Conservation (phyloP, 768 basidiomycete genomes). For the Hygrophorus pudorinus region DNA sequence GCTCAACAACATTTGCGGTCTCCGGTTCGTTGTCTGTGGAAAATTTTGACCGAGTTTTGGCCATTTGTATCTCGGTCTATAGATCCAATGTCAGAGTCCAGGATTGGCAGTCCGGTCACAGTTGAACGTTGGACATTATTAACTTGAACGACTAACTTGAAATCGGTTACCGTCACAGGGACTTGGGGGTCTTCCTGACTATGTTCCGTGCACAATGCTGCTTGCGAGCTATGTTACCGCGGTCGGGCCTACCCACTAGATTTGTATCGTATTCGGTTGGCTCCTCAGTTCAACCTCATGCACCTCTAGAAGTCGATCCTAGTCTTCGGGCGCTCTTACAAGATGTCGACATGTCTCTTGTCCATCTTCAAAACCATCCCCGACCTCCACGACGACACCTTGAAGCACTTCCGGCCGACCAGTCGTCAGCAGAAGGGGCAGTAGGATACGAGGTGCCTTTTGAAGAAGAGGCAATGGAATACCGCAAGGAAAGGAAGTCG, state of each 20-base stretch:
- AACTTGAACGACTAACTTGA: no score
- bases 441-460: constrained; percentile 19
- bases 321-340: constrained; percentile 49
- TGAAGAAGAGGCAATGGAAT: constrained; percentile 16
- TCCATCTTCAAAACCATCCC: constrained; percentile 21
- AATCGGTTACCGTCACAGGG: no score
- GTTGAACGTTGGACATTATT: no score
- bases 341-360: constrained; percentile 61
- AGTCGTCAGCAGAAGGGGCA: constrained; percentile 22
- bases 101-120: no score
- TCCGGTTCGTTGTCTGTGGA: constrained; percentile 7
- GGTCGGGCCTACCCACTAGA: neutral
- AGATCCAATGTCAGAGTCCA: no score
- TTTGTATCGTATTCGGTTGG: constrained; percentile 18
- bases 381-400: constrained; percentile 35
- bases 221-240: neutral
- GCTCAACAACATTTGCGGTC: neutral
- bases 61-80: neutral
- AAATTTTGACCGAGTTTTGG: constrained; percentile 26
- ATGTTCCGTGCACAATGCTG: constrained; percentile 10
- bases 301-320: constrained; percentile 56
- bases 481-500: constrained; percentile 42
- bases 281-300: constrained; percentile 38
- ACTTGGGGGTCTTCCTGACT: neutral
- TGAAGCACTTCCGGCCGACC: constrained; percentile 34